Evolutionary conservation across 2,329 filamentous ascomycete species (phyloP), one percentile per base, ranked within the genome.

Genomic region (Diaporthe amygdali): DNA sequence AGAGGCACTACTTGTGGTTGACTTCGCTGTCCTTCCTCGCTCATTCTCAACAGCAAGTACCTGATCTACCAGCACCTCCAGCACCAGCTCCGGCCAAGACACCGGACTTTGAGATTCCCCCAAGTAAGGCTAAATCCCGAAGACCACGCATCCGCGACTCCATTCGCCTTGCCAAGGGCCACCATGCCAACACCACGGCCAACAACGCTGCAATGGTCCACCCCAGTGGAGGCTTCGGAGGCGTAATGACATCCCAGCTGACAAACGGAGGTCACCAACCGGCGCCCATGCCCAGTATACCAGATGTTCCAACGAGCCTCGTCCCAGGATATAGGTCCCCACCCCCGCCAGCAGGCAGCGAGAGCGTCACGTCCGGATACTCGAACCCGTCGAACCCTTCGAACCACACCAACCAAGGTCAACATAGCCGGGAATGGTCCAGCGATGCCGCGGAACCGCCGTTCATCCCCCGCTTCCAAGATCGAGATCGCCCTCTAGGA

Each of bases 1-100:
- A 98, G 75, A 91, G 96, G 20, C 96, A 99, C 81, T 97, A 97
- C 78, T 84, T 98, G 61, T 99, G 96, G 96, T 85, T 99, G 71
- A 98, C 94, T 25, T 94, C 96, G 0, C 86, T 99, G 25, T 97
- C 95, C 0, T 99, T 98, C 88, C 87, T 99, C 39, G 95, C 96
- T 15, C 95, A 98, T 79, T 97, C 95, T 0, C 90, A 92, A 20
- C 92, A 96, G 77, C 91, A 92, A 1, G 88, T 96, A 6, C 93
- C 94, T 2, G 94, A 96, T 66, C 89, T 95, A 39, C 70, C 70
- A 20, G 84, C 92, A 4, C 30, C 55, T 22, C 80, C 88, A 17
- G 81, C 85, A 10, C 87, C 88, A 8, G 83, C 86, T 27, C 86
- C 88, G 61, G 87, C 84, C 78, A 82, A 84, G 3, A 77, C 87